A percentile compares a stretch with the other conserved stretches of the same genome.
Conservation (phyloP, 2,329 filamentous ascomycete genomes). For the Trichoderma endophyticum region DNA sequence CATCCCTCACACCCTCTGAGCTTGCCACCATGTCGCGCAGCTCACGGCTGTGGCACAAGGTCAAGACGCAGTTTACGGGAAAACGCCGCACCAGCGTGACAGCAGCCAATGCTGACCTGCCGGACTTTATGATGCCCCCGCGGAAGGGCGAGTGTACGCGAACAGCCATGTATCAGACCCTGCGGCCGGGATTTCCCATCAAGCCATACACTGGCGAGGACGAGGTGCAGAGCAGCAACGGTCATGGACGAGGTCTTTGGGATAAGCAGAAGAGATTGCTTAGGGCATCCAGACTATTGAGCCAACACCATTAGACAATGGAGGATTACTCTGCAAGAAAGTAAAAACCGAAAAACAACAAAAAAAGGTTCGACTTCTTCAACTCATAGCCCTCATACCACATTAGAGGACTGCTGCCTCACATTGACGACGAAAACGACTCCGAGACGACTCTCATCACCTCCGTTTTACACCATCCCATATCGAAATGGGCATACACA, state of each 20-base stretch:
- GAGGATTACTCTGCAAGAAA: not conserved
- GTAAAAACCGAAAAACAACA: not conserved
- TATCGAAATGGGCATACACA: not conserved
- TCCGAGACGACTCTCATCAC: conserved; percentile 4
- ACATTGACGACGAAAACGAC: conserved; percentile 3
- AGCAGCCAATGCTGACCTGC: conserved; percentile 18
- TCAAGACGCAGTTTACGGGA: conserved; percentile 25
- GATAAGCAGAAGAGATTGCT: conserved; percentile 40
- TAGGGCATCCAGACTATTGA: conserved; percentile 40
- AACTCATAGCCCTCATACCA: not conserved
- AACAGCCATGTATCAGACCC: conserved; percentile 37
- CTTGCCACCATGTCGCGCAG: conserved; percentile 26
- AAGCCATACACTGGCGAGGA: conserved; percentile 21
- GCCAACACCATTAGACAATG: not conserved
- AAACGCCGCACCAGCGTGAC: conserved; percentile 20
- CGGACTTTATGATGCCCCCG: conserved; percentile 15
- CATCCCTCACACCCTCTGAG: conserved; percentile 26
- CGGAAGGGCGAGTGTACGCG: conserved; percentile 22
- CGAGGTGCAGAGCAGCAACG: conserved; percentile 25
- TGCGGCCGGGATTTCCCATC: conserved; percentile 4
- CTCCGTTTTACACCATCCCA: not conserved
- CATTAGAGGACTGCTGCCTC: not conserved
- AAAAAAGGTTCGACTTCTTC: not conserved
- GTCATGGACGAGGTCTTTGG: conserved; percentile 28
- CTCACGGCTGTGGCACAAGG: conserved; percentile 25